Base-by-base conservation (phyloP, 2,329 filamentous ascomycete genomes). In the Ascochyta lentis region DNA sequence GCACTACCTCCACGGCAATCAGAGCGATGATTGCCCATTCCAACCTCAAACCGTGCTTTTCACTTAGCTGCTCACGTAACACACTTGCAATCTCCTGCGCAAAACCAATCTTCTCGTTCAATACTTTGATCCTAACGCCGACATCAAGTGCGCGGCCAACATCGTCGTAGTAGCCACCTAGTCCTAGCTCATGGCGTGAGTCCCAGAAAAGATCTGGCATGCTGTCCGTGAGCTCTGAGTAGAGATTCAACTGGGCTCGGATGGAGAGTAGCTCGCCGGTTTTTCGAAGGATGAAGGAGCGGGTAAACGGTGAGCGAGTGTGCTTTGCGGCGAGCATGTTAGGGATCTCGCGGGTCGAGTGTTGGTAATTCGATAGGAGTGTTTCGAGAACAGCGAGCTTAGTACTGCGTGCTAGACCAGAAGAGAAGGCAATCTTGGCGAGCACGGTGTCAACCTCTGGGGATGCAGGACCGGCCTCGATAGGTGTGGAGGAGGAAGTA, bases 31-130 rank as follows among this genome's bases (percentile, higher is more conserved):
- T 98, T 67, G 96, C 96, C 89, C 91, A 94, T 78, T 98, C 95
- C 10, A 99, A 81, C 51, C 91, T 83, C 27, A 93, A 86, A 15
- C 91, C 90, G 71, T 98, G 92, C 73, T 91, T 92, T 80, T 98
- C 93, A 71, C 90, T 96, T 51, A 96, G 83, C 72, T 93, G 88
- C 75, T 97, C 92, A 54, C 95, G 83, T 58, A 98, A 78, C 15
- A 98, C 93, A 48, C 83, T 91, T 6, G 95, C 92, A 73, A 97
- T 97, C 75, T 98, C 94, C 70, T 95, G 91, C 1, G 94, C 95
- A 74, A 99, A 98, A 70, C 96, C 94, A 86, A 99, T 96, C 79
- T 96, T 96, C 78, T 96, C 91, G 74, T 99, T 99, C 65, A 98
- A 78, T 16, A 91, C 88, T 68, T 90, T 91, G 78, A 98, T 98